phyloP scores from a whole-genome alignment of 805 yeast genomes.

The Debaryomyces hansenii region DNA sequence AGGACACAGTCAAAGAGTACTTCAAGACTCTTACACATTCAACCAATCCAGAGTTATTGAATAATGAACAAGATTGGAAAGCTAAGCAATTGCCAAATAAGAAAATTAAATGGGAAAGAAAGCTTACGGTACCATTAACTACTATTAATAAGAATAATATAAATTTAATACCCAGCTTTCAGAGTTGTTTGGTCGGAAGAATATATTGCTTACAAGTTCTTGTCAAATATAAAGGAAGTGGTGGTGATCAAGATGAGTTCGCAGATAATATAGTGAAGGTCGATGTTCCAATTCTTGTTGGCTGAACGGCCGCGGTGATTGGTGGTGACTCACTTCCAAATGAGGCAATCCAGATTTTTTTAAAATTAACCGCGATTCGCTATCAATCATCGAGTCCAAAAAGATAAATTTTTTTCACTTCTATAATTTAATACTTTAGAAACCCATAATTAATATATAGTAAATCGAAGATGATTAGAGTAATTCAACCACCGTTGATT shows the following conservation, averaged over 20 bases:
- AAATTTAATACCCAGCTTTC: slow-evolving; percentile 62
- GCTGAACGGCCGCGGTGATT: slow-evolving; percentile 13
- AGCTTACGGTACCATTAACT: slow-evolving; percentile 42
- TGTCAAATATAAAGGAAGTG: slow-evolving; percentile 44
- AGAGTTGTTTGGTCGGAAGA: slow-evolving; percentile 61
- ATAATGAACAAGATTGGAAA: slow-evolving; percentile 28
- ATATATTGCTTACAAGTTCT: slow-evolving; percentile 52
- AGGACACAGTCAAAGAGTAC: slow-evolving; percentile 39
- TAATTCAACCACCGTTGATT: neutral
- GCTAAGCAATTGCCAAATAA: slow-evolving; percentile 16
- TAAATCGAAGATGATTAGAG: slow-evolving; percentile 1
- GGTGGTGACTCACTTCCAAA: slow-evolving; percentile 25
- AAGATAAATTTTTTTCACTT: slow-evolving; percentile 9
- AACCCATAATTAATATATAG: neutral
- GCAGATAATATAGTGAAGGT: slow-evolving; percentile 30
- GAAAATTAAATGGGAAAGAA: slow-evolving; percentile 24
- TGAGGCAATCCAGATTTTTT: slow-evolving; percentile 15
- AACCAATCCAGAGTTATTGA: slow-evolving; percentile 22
- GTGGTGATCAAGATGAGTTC: slow-evolving; percentile 33
- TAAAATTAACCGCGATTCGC: slow-evolving; percentile 34
- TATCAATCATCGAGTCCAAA: slow-evolving; percentile 19
- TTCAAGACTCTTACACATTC: slow-evolving; percentile 27
- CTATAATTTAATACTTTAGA: neutral
- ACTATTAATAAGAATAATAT: slow-evolving; percentile 43
- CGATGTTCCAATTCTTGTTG: slow-evolving; percentile 40